Evolutionary conservation across 345 rosid species (phyloP).

Genomic region (Euphorbia peplus): DNA sequence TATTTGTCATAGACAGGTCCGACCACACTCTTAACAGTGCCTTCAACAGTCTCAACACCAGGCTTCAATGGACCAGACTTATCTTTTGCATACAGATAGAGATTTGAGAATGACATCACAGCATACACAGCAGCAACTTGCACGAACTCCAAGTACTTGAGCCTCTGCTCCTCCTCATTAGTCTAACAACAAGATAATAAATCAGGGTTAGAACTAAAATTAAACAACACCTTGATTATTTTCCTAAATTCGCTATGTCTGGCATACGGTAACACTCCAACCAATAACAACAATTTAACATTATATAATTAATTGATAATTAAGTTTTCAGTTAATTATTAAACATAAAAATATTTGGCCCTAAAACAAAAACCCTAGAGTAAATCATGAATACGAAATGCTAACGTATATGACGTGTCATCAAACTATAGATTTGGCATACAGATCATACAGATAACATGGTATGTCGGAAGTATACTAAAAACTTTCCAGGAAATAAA

Average conservation of each 20-base stretch:
- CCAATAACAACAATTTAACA: no score
- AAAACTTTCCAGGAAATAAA: no score
- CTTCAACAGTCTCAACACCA: slow-evolving; percentile 81
- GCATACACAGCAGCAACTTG: slow-evolving; percentile 71
- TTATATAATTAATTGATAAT: no score
- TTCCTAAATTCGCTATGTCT: not conserved
- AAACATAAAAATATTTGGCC: no score
- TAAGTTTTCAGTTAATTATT: no score
- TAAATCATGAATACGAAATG: no score
- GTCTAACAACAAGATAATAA: slow-evolving; percentile 3
- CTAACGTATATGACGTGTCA: no score
- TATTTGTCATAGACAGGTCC: slow-evolving; percentile 70
- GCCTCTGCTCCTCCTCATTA: slow-evolving; percentile 39
- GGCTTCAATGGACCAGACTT: slow-evolving; percentile 76
- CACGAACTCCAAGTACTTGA: slow-evolving; percentile 75
- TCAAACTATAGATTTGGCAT: no score
- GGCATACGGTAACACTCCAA: no score
- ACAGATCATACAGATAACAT: no score
- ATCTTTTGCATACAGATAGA: slow-evolving; percentile 72
- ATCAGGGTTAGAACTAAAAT: not conserved
- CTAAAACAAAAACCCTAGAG: no score
- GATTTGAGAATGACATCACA: slow-evolving; percentile 42
- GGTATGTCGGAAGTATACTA: no score
- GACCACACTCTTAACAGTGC: slow-evolving; percentile 68
- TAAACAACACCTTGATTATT: not conserved